Evolutionary conservation across 352 stramenopile species (phyloP).

Genomic region (Sclerospora graminicola): DNA sequence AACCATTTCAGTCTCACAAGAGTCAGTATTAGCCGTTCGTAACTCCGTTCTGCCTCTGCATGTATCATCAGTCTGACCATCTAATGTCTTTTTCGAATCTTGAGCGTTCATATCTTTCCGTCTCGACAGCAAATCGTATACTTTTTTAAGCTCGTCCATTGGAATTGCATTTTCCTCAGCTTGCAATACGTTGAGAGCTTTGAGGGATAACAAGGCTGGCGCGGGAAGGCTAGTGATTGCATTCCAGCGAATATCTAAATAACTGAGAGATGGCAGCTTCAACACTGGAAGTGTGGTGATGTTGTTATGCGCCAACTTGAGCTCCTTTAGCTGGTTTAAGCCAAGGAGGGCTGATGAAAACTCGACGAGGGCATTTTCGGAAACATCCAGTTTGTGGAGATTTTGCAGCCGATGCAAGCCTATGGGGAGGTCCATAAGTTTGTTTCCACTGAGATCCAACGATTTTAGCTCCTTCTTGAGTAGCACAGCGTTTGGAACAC

Average conservation of each 20-base stretch:
- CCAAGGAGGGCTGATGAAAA: constrained; percentile 23
- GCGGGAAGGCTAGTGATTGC: constrained; percentile 10
- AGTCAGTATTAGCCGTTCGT: neutral
- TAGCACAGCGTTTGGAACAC: constrained; percentile 29
- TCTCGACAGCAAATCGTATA: constrained; percentile 11
- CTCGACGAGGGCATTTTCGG: constrained; percentile 40
- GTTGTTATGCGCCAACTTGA: constrained; percentile 56
- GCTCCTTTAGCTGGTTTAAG: constrained; percentile 23
- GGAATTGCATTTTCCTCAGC: constrained; percentile 21
- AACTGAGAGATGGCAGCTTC: constrained; percentile 17
- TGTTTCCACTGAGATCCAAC: constrained; percentile 44
- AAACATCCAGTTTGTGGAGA: constrained; percentile 37
- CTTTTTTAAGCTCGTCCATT: constrained; percentile 5
- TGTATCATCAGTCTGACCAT: neutral
- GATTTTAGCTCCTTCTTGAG: constrained; percentile 20
- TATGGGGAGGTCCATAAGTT: constrained; percentile 31
- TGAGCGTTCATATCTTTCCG: neutral
- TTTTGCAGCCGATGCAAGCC: constrained; percentile 23
- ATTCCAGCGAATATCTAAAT: constrained; percentile 39
- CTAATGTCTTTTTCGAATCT: neutral
- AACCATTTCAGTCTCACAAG: neutral
- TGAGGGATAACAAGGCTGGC: constrained; percentile 1
- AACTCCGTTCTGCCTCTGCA: neutral
- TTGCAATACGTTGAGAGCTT: constrained; percentile 8
- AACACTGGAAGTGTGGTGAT: constrained; percentile 18